Evolutionary conservation across 2,329 filamentous ascomycete genomes (phyloP).

Genomic region (Claviceps arundinis): DNA sequence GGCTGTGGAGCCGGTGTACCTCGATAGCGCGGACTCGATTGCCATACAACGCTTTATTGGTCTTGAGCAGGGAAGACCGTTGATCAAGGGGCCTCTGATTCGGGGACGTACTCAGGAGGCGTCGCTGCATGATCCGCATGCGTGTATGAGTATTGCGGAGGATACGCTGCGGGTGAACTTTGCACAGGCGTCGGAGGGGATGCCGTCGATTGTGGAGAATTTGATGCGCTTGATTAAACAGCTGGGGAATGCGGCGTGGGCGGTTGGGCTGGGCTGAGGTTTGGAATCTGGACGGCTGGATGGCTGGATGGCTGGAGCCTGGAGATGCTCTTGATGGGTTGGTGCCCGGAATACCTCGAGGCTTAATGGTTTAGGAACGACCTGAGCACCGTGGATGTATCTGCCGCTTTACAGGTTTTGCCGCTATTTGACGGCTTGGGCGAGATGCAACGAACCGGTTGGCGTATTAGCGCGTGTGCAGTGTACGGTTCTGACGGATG

Average conservation of each 20-base stretch:
- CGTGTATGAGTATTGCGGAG: slow-evolving; percentile 45
- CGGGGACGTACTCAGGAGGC: slow-evolving; percentile 20
- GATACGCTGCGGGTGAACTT: slow-evolving; percentile 43
- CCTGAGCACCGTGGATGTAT: no score
- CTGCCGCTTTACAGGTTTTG: no score
- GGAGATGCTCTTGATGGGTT: no score
- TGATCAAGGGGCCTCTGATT: slow-evolving; percentile 26
- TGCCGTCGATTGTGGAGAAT: slow-evolving; percentile 54
- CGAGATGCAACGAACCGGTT: no score
- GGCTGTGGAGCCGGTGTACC: slow-evolving; percentile 28
- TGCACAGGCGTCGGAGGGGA: slow-evolving; percentile 22
- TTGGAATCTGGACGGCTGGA: no score
- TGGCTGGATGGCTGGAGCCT: no score
- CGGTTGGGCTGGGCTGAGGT: slow-evolving; percentile 19
- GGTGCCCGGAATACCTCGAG: no score
- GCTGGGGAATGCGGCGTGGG: slow-evolving; percentile 37
- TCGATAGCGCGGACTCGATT: slow-evolving; percentile 42
- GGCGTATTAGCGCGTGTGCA: no score
- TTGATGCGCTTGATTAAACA: slow-evolving; percentile 50
- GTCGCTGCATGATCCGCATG: slow-evolving; percentile 40
- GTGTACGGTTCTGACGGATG: no score
- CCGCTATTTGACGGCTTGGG: no score
- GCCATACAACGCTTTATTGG: slow-evolving; percentile 43
- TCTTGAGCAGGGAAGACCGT: slow-evolving; percentile 40
- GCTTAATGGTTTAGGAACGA: no score